These are phyloP conservation scores for Penicillium sp. DNA, from an alignment of 2,329 filamentous ascomycete genomes.

Conservation along the genomic window DNA sequence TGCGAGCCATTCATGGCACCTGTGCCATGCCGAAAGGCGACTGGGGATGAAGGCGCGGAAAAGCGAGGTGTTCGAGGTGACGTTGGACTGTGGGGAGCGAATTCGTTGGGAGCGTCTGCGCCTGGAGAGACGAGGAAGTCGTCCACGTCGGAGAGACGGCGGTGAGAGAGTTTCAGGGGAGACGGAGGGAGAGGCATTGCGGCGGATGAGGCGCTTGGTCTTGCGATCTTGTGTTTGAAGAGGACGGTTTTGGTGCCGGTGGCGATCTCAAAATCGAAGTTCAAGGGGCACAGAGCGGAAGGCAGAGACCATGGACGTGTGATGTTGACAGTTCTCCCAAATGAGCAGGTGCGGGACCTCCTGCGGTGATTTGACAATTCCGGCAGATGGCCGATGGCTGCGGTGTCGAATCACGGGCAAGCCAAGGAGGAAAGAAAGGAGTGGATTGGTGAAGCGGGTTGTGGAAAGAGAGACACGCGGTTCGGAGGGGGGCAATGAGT, in stretches of 20 bases:
- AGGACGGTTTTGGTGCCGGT: not conserved
- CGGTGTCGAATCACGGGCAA: not conserved
- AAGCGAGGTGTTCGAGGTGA: slow-evolving; percentile 33
- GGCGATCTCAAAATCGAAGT: not conserved
- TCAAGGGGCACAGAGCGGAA: slow-evolving; percentile 2
- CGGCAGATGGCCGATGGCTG: not conserved
- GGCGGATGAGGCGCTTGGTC: slow-evolving; percentile 6
- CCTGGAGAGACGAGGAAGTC: slow-evolving; percentile 32
- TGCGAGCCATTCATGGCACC: slow-evolving; percentile 31
- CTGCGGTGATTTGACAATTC: not conserved
- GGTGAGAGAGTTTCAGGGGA: slow-evolving; percentile 35
- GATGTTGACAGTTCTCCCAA: slow-evolving; percentile 6
- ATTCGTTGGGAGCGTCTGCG: slow-evolving; percentile 27
- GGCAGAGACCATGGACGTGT: slow-evolving; percentile 5
- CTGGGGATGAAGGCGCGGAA: slow-evolving; percentile 36
- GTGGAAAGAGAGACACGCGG: no score
- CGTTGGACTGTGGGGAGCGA: slow-evolving; percentile 25
- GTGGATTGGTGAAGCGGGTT: no score
- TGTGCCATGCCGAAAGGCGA: slow-evolving; percentile 33
- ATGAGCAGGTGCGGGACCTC: slow-evolving; percentile 1
- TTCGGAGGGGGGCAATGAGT: no score
- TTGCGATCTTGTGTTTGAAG: not conserved
- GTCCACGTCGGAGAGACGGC: slow-evolving; percentile 35
- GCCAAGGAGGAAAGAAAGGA: no score
- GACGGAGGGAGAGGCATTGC: slow-evolving; percentile 30